Evolutionary conservation across 352 stramenopile species (phyloP).

Genomic region (Phytopythium cucurbitacearum): DNA sequence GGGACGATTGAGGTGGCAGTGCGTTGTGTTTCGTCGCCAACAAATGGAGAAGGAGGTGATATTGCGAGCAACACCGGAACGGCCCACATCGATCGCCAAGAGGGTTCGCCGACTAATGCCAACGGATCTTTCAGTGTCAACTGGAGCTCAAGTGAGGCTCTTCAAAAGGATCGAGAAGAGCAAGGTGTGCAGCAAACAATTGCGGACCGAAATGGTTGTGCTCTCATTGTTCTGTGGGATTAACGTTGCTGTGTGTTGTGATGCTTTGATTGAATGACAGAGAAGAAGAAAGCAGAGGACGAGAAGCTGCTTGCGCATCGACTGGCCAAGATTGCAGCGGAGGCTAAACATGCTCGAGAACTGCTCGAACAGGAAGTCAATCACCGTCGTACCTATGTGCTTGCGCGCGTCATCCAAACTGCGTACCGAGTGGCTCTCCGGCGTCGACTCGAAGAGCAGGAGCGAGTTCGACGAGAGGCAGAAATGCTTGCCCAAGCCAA

Average conservation of each 20-base stretch:
- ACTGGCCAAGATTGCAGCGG: too few relatives aligned
- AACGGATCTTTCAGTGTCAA: constrained; percentile 37
- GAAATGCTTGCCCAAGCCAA: constrained; percentile 17
- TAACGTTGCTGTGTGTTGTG: too few relatives aligned
- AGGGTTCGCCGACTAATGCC: not conserved
- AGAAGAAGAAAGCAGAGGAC: constrained; percentile 20
- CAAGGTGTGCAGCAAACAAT: constrained; percentile 22
- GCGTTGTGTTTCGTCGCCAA: constrained; percentile 3
- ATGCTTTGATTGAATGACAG: too few relatives aligned
- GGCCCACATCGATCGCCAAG: too few relatives aligned
- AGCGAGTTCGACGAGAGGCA: constrained; percentile 15
- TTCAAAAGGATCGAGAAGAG: constrained; percentile 37
- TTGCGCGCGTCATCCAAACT: constrained; percentile 25
- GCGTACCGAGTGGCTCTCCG: constrained; percentile 15
- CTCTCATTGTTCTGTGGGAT: too few relatives aligned
- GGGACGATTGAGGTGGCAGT: constrained; percentile 40
- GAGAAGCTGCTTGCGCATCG: constrained; percentile 24
- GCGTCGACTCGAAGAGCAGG: constrained; percentile 9
- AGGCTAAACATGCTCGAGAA: too few relatives aligned
- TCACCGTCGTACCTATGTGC: not conserved
- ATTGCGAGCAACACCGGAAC: too few relatives aligned
- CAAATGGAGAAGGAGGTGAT: too few relatives aligned
- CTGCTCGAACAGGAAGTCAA: too few relatives aligned
- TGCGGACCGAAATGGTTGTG: too few relatives aligned
- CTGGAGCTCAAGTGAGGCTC: constrained; percentile 49